Base-by-base conservation (phyloP, 768 basidiomycete species). In the Lactarius hengduanensis region DNA sequence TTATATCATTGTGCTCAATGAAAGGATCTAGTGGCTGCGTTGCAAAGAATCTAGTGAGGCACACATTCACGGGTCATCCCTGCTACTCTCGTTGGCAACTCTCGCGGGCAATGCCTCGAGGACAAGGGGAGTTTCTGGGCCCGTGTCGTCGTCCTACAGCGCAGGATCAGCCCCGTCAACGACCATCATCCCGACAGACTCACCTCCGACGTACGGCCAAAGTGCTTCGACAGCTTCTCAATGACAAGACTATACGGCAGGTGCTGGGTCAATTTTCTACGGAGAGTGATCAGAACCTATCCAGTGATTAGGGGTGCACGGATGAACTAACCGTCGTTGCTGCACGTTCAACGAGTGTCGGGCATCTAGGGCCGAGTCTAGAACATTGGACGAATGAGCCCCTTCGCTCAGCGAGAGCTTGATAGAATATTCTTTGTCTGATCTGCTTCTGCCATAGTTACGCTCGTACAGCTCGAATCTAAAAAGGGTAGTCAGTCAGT, bases 301-400 rank as follows among this genome's bases (percentile, higher is more conserved):
- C 56, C 8, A 26, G 36, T 50, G 64, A 43, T 18, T 40, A 70
- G 61, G 53, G 50, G 38, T 62, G 73, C 6, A 74, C 77, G 64
- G 76, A 15, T 59, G 53, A 45, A 30, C 62, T 63, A 18, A 94
- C 87, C 88, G 86, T 74, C 93, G 83, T 32, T 93, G 86, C 74
- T 98, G 96, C 9, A 98, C 97, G 67, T 96, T 96, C 47, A 99
- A 81, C 36, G 95, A 94, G 78, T 99, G 97, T 22, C 97, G 86
- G 18, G 96, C 92, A 76, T 99, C 97, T 56, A 99, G 80, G 13
- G 92, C 91, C 0, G 94, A 96, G 77, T 99, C 96, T 18, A 98
- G 83, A 10, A 98, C 95, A 73, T 96, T 96, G 9, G 94, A 94
- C 20, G 95, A 96, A 78, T 99, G 97, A 20, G 97, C 97, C 22